These are phyloP conservation scores for Crassisporium funariophilum DNA, from an alignment of 768 basidiomycete species.

Conservation along the genomic window DNA sequence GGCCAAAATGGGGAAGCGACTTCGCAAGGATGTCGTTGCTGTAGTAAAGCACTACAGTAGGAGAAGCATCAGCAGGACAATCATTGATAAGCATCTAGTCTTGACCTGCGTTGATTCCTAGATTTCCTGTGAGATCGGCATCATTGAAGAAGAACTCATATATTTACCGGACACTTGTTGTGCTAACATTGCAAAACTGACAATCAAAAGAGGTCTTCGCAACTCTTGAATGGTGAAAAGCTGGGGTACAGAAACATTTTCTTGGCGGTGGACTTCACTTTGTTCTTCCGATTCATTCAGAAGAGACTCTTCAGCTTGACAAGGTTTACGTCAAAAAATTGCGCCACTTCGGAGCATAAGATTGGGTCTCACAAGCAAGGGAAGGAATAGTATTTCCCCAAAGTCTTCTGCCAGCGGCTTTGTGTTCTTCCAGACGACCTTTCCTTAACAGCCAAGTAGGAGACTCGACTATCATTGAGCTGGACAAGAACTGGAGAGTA, in stretches of 20 bases:
- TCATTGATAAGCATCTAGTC: not conserved
- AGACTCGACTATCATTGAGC: conserved; percentile 64
- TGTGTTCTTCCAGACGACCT: conserved; percentile 52
- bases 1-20: conserved; percentile 75
- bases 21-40: conserved; percentile 85
- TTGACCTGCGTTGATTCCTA: conserved; percentile 77
- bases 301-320: conserved; percentile 42
- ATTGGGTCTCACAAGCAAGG: conserved; percentile 27
- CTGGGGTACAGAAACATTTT: conserved; percentile 51
- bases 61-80: conserved; percentile 3
- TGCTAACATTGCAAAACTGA: conserved; percentile 71
- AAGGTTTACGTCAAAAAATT: not conserved
- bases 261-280: conserved; percentile 25
- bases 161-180: conserved; percentile 76
- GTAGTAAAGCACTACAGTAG: conserved; percentile 76
- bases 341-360: not conserved
- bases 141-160: not conserved
- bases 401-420: conserved; percentile 46
- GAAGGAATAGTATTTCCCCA: conserved; percentile 47
- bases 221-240: conserved; percentile 55
- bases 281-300: conserved; percentile 34
- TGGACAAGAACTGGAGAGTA: conserved; percentile 55
- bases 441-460: conserved; percentile 64
- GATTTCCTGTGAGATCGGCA: conserved; percentile 3
- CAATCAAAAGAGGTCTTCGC: conserved; percentile 61